A percentile compares a stretch with the other conserved stretches of the same genome.
These are phyloP conservation scores for Chlorella sorokiniana DNA, from an alignment of 139 green algal genomes.

Conservation along the genomic window DNA sequence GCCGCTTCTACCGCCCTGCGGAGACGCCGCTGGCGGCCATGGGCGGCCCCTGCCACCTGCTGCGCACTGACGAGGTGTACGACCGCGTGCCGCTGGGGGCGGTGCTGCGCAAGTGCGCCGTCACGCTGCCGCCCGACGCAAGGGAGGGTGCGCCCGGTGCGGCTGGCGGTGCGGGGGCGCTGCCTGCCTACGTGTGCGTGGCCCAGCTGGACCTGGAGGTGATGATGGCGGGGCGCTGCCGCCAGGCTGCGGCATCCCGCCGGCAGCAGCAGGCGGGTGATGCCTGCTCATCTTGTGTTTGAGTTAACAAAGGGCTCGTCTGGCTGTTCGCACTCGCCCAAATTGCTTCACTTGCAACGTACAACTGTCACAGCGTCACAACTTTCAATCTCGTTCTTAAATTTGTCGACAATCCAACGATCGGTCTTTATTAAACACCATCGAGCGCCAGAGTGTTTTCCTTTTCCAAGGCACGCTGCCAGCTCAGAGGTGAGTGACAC, in stretches of 20 bases:
- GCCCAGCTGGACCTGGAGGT: constrained; percentile 10
- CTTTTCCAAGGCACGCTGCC: too few species aligned
- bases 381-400: too few species aligned
- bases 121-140: neutral
- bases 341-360: too few species aligned
- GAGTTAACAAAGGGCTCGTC: too few species aligned
- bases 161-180: neutral
- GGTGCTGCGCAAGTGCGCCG: neutral
- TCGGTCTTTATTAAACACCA: too few species aligned
- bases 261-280: neutral
- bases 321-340: too few species aligned
- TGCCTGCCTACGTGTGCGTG: neutral
- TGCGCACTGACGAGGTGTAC: constrained; percentile 14
- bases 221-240: constrained; percentile 16
- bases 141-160: neutral
- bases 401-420: too few species aligned
- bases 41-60: constrained; percentile 1
- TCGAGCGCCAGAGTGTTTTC: too few species aligned
- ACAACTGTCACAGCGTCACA: neutral
- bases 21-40: neutral
- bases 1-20: constrained; percentile 17
- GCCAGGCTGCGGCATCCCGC: constrained; percentile 2
- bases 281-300: neutral
- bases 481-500: too few species aligned
- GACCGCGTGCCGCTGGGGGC: neutral